phyloP scores from a whole-genome alignment of 2,329 filamentous ascomycete species.

The Paraphoma chrysanthemicola region DNA sequence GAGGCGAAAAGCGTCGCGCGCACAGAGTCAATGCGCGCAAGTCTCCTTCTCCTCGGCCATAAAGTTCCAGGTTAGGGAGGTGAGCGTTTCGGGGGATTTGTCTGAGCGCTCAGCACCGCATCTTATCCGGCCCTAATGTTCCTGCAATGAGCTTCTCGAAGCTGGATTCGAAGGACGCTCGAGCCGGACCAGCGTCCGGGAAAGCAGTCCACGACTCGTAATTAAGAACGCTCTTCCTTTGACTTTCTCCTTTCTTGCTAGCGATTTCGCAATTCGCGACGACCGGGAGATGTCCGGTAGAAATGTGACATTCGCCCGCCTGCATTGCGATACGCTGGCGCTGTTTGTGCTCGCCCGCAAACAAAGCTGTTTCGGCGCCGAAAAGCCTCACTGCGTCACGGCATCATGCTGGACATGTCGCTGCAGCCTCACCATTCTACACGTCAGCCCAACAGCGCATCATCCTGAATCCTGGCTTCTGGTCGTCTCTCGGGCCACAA shows the following conservation, averaged over 20 bases:
- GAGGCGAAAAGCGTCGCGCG: neutral
- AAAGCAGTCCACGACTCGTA: slow-evolving; percentile 14
- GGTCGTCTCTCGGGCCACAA: neutral
- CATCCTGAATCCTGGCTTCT: slow-evolving; percentile 22
- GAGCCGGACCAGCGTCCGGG: slow-evolving; percentile 22
- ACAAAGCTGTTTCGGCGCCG: slow-evolving; percentile 13
- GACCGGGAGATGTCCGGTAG: slow-evolving; percentile 30
- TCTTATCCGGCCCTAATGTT: slow-evolving; percentile 15
- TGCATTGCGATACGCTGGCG: slow-evolving; percentile 14
- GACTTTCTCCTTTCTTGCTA: neutral
- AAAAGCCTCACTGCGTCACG: slow-evolving; percentile 10
- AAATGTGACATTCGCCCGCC: slow-evolving; percentile 22
- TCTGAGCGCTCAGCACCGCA: too few relatives aligned
- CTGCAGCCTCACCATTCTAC: slow-evolving; percentile 18
- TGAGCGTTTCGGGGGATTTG: slow-evolving; percentile 9
- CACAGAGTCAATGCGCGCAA: neutral
- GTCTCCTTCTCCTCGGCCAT: neutral
- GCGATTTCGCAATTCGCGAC: slow-evolving; percentile 10
- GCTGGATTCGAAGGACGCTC: slow-evolving; percentile 36
- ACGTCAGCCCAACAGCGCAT: slow-evolving; percentile 23
- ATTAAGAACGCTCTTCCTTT: neutral
- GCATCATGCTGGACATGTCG: slow-evolving; percentile 7
- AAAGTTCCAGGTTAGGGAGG: slow-evolving; percentile 9
- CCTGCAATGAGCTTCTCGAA: slow-evolving; percentile 34
- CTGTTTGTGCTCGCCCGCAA: slow-evolving; percentile 21